Percentiles rank a stretch among this genome's conserved stretches.
Conservation (phyloP, 345 rosid species). For the Populus euphratica region DNA sequence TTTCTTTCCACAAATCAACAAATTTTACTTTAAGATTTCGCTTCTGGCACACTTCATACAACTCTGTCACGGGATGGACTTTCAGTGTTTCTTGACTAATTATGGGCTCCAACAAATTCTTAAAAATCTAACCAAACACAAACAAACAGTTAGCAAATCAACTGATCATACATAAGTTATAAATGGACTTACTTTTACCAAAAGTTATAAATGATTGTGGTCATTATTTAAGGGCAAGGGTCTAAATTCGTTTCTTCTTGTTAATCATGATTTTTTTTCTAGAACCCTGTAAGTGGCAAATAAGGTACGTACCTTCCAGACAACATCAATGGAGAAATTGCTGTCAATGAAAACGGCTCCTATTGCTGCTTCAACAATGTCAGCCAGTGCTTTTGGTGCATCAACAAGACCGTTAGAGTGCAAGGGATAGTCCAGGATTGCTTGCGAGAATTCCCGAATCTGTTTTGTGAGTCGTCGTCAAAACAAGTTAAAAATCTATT, state of each 20-base stretch:
- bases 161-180: no score
- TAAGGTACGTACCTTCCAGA: conserved; percentile 42
- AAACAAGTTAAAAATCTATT: background rate
- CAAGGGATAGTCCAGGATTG: conserved; percentile 39
- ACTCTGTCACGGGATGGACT: conserved; percentile 46
- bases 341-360: conserved; percentile 59
- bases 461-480: conserved; percentile 5
- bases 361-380: conserved; percentile 50
- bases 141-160: background rate
- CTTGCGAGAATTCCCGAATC: conserved; percentile 45
- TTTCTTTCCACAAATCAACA: conserved; percentile 44
- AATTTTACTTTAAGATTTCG: conserved; percentile 40
- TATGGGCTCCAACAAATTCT: conserved; percentile 53
- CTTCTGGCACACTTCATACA: conserved; percentile 59
- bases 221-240: no score
- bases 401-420: conserved; percentile 54
- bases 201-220: no score
- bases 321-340: conserved; percentile 28
- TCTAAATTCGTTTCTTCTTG: no score
- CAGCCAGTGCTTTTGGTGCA: conserved; percentile 56
- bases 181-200: no score
- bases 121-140: conserved; percentile 36
- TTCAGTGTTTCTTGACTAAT: conserved; percentile 32
- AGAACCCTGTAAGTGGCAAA: background rate
- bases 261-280: no score